Conservation (phyloP, 2,329 filamentous ascomycete species). For the Calonectria fujianensis region DNA sequence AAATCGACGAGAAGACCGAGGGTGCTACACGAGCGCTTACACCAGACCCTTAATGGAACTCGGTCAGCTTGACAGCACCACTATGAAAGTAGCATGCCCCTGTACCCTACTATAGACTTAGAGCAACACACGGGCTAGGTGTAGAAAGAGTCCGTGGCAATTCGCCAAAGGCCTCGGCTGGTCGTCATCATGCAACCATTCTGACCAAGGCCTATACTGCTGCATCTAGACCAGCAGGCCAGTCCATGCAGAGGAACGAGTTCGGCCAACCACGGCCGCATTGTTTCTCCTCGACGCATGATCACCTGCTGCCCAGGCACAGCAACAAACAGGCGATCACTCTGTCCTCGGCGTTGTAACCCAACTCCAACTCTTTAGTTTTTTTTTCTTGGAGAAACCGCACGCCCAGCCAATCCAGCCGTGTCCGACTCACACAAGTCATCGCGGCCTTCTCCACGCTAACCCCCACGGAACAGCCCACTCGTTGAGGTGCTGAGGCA, state of each 20-base stretch:
- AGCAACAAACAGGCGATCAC: constrained; percentile 38
- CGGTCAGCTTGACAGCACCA: constrained; percentile 20
- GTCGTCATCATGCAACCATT: constrained; percentile 18
- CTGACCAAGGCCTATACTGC: neutral
- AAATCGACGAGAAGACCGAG: constrained; percentile 24
- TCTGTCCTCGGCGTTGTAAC: constrained; percentile 29
- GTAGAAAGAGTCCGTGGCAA: neutral
- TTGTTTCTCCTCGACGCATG: constrained; percentile 25
- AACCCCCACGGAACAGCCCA: constrained; percentile 47
- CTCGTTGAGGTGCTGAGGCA: constrained; percentile 43
- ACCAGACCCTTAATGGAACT: constrained; percentile 25
- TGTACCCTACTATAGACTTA: neutral
- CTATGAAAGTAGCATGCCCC: constrained; percentile 9
- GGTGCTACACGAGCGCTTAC: constrained; percentile 19
- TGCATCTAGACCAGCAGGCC: constrained; percentile 21
- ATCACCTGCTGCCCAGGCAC: constrained; percentile 45
- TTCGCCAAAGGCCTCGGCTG: constrained; percentile 20
- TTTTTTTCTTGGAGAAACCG: constrained; percentile 22
- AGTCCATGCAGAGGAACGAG: constrained; percentile 26
- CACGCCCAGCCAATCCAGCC: constrained; percentile 8
- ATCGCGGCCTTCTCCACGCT: constrained; percentile 31
- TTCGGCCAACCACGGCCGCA: constrained; percentile 27
- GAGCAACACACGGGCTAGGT: neutral
- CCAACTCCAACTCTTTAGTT: constrained; percentile 34
- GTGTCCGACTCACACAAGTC: constrained; percentile 33